Evolutionary conservation across 78 protist genomes (phyloP).

Genomic region (Thecamonas trahens): DNA sequence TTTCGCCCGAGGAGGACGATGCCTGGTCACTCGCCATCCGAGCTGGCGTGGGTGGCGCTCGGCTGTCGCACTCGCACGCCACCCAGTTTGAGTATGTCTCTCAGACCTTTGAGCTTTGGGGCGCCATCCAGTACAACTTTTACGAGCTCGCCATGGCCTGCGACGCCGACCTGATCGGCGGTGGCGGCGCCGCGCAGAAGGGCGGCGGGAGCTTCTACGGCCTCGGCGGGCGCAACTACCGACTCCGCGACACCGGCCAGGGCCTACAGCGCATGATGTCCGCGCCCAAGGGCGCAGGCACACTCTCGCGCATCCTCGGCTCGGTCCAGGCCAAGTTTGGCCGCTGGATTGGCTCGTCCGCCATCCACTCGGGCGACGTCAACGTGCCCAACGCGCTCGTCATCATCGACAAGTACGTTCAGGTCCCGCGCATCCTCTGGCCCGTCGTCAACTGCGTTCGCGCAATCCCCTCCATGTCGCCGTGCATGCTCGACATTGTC

Average conservation of each 20-base stretch:
- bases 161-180: constrained; percentile 53
- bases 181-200: background rate
- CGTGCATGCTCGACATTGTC: constrained; percentile 31
- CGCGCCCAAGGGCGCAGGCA: constrained; percentile 58
- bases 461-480: constrained; percentile 1
- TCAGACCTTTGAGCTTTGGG: constrained; percentile 88
- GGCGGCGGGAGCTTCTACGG: background rate
- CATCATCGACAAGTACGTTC: constrained; percentile 90
- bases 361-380: constrained; percentile 90
- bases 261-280: constrained; percentile 78
- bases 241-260: constrained; percentile 77
- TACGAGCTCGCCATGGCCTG: constrained; percentile 76
- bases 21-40: constrained; percentile 10
- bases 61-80: constrained; percentile 72
- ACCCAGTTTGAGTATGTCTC: constrained; percentile 67
- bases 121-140: constrained; percentile 81
- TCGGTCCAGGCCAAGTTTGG: constrained; percentile 46
- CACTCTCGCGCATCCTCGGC: constrained; percentile 53
- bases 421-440: constrained; percentile 54
- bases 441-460: constrained; percentile 61
- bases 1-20: background rate
- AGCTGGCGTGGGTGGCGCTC: constrained; percentile 60
- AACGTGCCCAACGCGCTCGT: constrained; percentile 93
- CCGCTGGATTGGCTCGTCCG: constrained; percentile 87
- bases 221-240: constrained; percentile 9